These are phyloP conservation scores for Chloranthus sessilifolius DNA, from an alignment of 164 flowering plant species.

Conservation along the genomic window DNA sequence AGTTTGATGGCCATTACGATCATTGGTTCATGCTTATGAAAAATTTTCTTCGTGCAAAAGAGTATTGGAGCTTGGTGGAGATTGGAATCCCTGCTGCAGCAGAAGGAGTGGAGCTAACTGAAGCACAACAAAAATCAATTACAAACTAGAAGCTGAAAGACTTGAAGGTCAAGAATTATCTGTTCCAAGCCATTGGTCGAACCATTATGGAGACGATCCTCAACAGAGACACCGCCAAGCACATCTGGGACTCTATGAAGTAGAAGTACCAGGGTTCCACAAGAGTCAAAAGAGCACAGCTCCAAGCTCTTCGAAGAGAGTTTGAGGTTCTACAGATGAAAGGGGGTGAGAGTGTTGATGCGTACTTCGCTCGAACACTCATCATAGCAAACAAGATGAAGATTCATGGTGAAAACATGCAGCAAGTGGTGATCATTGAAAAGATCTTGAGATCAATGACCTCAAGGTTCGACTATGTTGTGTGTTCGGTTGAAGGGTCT, in stretches of 20 bases:
- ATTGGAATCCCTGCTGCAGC: not conserved
- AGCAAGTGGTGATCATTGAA: not conserved
- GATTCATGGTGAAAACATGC: not conserved
- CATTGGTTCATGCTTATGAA: too few species aligned
- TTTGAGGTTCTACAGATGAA: not conserved
- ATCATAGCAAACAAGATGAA: not conserved
- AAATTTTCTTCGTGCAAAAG: too few species aligned
- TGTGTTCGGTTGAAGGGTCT: not conserved
- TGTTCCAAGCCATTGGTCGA: too few species aligned
- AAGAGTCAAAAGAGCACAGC: not conserved
- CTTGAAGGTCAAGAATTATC: too few species aligned
- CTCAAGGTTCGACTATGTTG: not conserved
- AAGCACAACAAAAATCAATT: not conserved
- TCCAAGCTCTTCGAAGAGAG: not conserved
- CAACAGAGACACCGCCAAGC: too few species aligned
- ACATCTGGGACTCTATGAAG: too few species aligned
- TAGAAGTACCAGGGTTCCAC: not conserved
- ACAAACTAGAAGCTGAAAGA: conserved; percentile 1
- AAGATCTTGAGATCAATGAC: not conserved
- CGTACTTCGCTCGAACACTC: not conserved
- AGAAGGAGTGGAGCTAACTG: not conserved
- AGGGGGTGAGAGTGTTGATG: not conserved
- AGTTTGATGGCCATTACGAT: too few species aligned
- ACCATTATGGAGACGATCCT: too few species aligned
- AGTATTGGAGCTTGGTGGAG: too few species aligned